A percentile compares a stretch with the other conserved stretches of the same genome.
These are phyloP conservation scores for Stenogyne calaminthoides DNA, from an alignment of 305 asterid species.

Conservation along the genomic window DNA sequence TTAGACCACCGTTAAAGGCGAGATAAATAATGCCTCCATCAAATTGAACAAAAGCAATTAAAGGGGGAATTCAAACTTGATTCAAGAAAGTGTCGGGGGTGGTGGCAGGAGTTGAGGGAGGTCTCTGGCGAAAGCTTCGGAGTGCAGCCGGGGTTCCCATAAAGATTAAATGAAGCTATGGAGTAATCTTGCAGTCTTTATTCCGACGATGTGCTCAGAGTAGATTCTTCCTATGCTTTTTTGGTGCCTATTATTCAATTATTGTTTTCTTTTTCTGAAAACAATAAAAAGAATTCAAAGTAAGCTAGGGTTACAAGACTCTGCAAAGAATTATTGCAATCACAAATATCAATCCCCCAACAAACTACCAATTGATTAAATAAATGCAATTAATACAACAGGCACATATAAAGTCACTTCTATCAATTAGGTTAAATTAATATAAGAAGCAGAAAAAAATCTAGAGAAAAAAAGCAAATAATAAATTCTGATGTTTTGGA, in stretches of 20 bases:
- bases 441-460: neutral
- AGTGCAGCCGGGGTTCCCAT: constrained; percentile 18
- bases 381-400: neutral
- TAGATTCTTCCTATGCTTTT: neutral
- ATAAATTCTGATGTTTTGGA: neutral
- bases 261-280: neutral
- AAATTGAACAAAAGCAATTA: constrained; percentile 2
- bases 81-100: constrained; percentile 21
- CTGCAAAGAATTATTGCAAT: neutral
- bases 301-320: neutral
- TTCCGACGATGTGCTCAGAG: neutral
- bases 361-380: neutral
- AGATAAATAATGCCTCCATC: neutral
- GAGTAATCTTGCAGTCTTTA: neutral
- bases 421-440: neutral
- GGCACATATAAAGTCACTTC: neutral
- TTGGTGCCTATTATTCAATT: neutral
- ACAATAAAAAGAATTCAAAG: neutral
- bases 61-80: constrained; percentile 24
- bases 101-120: constrained; percentile 10
- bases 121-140: constrained; percentile 1
- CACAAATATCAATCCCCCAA: neutral
- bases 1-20: constrained; percentile 19
- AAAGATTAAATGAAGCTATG: neutral
- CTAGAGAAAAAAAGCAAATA: neutral